Percentiles rank a stretch among this genome's conserved stretches.
These are phyloP conservation scores for Pulveroboletus sp. DNA, from an alignment of 1,284 basidiomycete genomes.

Conservation along the genomic window DNA sequence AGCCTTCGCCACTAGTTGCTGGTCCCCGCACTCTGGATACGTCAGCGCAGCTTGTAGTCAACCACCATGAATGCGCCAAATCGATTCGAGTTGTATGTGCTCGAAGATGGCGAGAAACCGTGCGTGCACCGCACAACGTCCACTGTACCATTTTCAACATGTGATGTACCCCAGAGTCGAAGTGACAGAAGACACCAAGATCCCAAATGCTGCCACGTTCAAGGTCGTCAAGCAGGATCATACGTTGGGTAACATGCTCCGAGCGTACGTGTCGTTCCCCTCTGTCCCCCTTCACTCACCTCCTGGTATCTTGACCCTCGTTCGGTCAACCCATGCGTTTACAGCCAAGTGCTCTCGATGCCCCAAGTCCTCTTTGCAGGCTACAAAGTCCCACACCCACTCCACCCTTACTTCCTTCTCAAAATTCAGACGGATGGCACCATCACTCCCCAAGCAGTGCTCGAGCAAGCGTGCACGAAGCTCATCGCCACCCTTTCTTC, in stretches of 20 bases:
- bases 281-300: neutral
- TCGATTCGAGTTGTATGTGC: constrained; percentile 88
- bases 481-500: constrained; percentile 77
- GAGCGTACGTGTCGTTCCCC: constrained; percentile 65
- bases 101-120: constrained; percentile 91
- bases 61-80: constrained; percentile 86
- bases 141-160: neutral
- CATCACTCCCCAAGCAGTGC: constrained; percentile 78
- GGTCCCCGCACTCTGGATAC: neutral
- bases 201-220: constrained; percentile 95
- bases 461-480: constrained; percentile 83
- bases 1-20: neutral
- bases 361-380: constrained; percentile 92
- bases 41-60: neutral
- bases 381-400: constrained; percentile 96
- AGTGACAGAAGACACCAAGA: constrained; percentile 93
- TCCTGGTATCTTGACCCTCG: neutral
- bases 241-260: constrained; percentile 93
- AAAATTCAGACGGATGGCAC: constrained; percentile 96
- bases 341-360: constrained; percentile 84
- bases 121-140: constrained; percentile 47
- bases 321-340: constrained; percentile 11
- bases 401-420: constrained; percentile 91
- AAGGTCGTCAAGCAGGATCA: constrained; percentile 97
- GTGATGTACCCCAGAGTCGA: constrained; percentile 63